A percentile compares a stretch with the other conserved stretches of the same genome.
Conservation (phyloP, 768 basidiomycete genomes). For the Hemileccinum impolitum region DNA sequence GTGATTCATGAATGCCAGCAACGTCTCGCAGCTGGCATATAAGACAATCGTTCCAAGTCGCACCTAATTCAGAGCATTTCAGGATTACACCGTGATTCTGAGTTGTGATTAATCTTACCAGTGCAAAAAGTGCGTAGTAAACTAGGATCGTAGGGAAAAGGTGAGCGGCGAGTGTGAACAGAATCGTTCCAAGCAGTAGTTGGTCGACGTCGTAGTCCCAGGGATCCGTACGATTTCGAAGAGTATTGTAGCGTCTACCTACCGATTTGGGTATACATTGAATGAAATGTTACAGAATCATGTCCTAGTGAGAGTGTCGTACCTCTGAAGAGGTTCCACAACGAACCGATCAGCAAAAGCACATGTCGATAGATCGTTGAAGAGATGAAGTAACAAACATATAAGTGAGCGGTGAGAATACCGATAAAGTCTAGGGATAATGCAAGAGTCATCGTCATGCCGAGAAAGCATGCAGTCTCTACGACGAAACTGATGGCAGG, state of each 20-base stretch:
- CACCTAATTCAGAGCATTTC: conserved; percentile 35
- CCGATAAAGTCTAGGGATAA: conserved; percentile 63
- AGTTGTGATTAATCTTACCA: conserved; percentile 35
- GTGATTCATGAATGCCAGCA: conserved; percentile 81
- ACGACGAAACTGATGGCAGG: conserved; percentile 29
- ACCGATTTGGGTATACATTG: neutral
- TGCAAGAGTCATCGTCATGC: conserved; percentile 66
- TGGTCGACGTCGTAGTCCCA: conserved; percentile 94
- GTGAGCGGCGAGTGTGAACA: conserved; percentile 80
- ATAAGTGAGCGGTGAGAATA: conserved; percentile 68
- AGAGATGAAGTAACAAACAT: conserved; percentile 63
- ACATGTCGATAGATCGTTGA: conserved; percentile 59
- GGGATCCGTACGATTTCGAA: conserved; percentile 84
- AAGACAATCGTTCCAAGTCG: conserved; percentile 52
- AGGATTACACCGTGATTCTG: neutral
- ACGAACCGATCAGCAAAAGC: conserved; percentile 53
- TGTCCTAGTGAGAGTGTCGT: conserved; percentile 10
- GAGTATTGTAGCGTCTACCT: conserved; percentile 88
- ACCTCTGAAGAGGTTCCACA: conserved; percentile 94
- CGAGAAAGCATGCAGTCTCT: conserved; percentile 37
- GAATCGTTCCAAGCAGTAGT: conserved; percentile 87
- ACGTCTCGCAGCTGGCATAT: conserved; percentile 61
- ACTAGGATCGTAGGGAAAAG: conserved; percentile 81
- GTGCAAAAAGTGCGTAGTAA: conserved; percentile 81
- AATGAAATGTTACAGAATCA: neutral